These are phyloP conservation scores for Chionographis japonica DNA, from an alignment of 106 monocot species.

Conservation along the genomic window DNA sequence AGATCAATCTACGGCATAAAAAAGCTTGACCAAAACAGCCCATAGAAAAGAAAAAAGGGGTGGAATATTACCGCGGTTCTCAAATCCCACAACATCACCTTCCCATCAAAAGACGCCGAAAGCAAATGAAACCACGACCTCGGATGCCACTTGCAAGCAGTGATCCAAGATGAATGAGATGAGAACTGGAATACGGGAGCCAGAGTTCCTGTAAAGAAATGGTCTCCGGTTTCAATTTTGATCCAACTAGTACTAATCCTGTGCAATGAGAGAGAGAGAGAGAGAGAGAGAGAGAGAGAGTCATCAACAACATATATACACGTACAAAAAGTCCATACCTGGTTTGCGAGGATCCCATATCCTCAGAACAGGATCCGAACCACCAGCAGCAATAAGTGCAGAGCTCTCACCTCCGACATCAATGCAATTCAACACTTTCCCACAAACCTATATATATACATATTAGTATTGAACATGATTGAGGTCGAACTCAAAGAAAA, in stretches of 20 bases:
- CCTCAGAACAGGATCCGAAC: constrained; percentile 83
- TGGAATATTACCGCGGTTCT: constrained; percentile 71
- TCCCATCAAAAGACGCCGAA: constrained; percentile 93
- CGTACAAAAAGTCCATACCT: constrained; percentile 30
- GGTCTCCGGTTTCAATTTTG: constrained; percentile 2
- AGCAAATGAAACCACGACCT: constrained; percentile 81
- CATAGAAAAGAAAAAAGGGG: neutral
- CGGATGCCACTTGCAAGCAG: constrained; percentile 83
- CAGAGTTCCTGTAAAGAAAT: constrained; percentile 43
- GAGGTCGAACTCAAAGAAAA: too few relatives aligned
- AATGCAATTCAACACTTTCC: constrained; percentile 84
- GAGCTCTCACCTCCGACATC: constrained; percentile 90
- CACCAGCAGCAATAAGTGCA: constrained; percentile 86
- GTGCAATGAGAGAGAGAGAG: neutral
- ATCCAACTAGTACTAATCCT: neutral
- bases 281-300: neutral
- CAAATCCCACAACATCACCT: constrained; percentile 97
- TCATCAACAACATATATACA: neutral
- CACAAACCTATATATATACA: constrained; percentile 43
- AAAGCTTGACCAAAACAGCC: neutral
- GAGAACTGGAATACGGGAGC: constrained; percentile 88
- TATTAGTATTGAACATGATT: too few relatives aligned
- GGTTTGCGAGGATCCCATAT: constrained; percentile 97
- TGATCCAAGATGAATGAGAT: constrained; percentile 85
- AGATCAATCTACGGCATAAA: neutral